These are phyloP conservation scores for Acacia concinna DNA, from an alignment of 331 rosid species.

Conservation along the genomic window DNA sequence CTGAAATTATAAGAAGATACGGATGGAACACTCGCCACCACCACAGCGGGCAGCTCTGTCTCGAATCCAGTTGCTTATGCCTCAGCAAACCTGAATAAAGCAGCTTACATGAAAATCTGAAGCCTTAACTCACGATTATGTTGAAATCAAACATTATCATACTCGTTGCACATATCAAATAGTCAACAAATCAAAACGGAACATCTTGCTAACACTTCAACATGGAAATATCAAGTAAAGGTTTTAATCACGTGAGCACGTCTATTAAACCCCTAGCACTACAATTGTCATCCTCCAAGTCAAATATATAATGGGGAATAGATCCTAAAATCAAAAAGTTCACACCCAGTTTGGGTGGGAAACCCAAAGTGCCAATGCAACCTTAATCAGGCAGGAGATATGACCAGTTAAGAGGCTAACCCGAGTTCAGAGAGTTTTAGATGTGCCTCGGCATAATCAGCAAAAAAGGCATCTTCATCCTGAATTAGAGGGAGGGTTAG, in stretches of 20 bases:
- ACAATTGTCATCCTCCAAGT: background rate
- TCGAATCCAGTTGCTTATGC: constrained; percentile 17
- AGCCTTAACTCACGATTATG: background rate
- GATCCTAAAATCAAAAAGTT: background rate
- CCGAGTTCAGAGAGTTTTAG: constrained; percentile 92
- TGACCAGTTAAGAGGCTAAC: constrained; percentile 38
- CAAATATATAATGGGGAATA: background rate
- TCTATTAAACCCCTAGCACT: background rate
- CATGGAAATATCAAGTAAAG: background rate
- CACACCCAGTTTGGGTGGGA: background rate
- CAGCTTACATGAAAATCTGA: background rate
- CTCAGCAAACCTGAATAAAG: constrained; percentile 35
- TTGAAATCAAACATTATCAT: background rate
- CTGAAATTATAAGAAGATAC: background rate
- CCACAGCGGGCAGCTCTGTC: background rate
- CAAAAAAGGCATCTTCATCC: constrained; percentile 93
- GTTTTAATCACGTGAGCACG: background rate
- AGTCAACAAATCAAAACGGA: background rate
- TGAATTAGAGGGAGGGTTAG: constrained; percentile 17
- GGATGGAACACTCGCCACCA: background rate
- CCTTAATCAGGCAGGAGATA: background rate
- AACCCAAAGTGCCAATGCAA: background rate
- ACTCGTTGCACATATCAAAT: background rate
- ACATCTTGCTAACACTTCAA: background rate
- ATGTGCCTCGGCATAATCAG: constrained; percentile 73